These are phyloP conservation scores for Nitzschia sp. DNA, from an alignment of 108 stramenopile species.

Conservation along the genomic window DNA sequence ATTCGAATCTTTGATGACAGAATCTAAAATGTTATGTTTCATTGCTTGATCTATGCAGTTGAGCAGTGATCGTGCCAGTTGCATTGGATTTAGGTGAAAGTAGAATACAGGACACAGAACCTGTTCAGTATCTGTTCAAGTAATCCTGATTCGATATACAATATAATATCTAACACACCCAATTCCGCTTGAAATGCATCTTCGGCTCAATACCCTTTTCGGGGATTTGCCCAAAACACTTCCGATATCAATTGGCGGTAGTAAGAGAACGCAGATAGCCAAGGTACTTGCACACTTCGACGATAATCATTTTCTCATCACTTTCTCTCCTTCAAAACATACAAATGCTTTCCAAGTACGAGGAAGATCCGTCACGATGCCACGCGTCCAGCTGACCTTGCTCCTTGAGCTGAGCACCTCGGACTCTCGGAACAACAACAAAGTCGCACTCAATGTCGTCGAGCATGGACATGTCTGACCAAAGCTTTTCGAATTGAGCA, in stretches of 20 bases:
- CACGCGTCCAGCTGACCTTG: conserved; percentile 57
- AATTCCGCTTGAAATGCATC: neutral
- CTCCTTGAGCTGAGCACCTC: conserved; percentile 61
- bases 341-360: conserved; percentile 38
- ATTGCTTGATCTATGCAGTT: neutral
- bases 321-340: neutral
- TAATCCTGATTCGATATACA: too few relatives aligned
- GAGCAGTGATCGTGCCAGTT: too few relatives aligned
- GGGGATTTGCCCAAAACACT: neutral
- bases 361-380: conserved; percentile 58
- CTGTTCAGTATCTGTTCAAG: too few relatives aligned
- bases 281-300: too few relatives aligned
- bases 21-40: neutral
- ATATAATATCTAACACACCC: neutral
- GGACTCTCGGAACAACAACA: conserved; percentile 48
- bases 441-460: conserved; percentile 53
- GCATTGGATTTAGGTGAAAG: too few relatives aligned
- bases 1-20: neutral
- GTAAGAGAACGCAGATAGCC: too few relatives aligned
- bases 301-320: too few relatives aligned
- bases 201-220: neutral
- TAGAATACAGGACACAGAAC: too few relatives aligned
- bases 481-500: conserved; percentile 62
- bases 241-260: too few relatives aligned
- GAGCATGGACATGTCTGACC: conserved; percentile 56